These are phyloP conservation scores for Apiotrichum sp. DNA, from an alignment of 1,284 basidiomycete genomes.

Conservation along the genomic window DNA sequence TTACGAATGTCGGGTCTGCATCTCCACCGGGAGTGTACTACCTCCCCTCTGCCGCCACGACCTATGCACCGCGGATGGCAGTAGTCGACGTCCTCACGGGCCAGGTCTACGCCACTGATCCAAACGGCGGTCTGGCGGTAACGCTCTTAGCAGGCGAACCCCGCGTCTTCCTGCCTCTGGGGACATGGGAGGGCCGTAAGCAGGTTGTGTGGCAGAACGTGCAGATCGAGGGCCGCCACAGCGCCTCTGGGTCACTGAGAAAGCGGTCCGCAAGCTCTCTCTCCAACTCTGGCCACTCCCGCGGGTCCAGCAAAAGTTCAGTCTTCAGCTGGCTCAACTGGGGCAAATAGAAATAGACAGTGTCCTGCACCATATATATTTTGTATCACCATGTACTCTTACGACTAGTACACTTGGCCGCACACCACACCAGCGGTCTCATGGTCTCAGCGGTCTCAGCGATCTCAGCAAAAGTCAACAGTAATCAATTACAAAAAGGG, in stretches of 20 bases:
- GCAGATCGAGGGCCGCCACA: background rate
- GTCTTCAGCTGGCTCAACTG: constrained; percentile 14
- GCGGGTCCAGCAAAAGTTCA: constrained; percentile 11
- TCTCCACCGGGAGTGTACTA: constrained; percentile 37
- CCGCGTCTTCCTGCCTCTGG: constrained; percentile 37
- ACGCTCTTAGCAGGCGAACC: constrained; percentile 36
- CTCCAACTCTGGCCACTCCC: constrained; percentile 1
- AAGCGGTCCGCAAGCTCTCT: background rate
- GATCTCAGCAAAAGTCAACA: too few relatives aligned
- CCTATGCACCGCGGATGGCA: constrained; percentile 51
- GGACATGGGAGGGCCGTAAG: constrained; percentile 12
- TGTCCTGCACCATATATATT: too few relatives aligned
- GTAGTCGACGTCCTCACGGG: constrained; percentile 62
- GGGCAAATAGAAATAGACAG: constrained; percentile 4
- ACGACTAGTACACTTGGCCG: too few relatives aligned
- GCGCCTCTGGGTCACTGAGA: background rate
- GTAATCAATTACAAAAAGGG: too few relatives aligned
- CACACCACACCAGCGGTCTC: too few relatives aligned
- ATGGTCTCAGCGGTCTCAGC: too few relatives aligned
- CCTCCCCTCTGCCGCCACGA: constrained; percentile 32
- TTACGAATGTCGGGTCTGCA: constrained; percentile 59
- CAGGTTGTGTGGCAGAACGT: constrained; percentile 12
- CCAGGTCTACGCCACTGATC: constrained; percentile 49
- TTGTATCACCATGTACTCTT: too few relatives aligned
- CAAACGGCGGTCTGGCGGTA: constrained; percentile 47